These are phyloP conservation scores for Malassezia yamatoensis DNA, from an alignment of 1,284 basidiomycete genomes.

Conservation along the genomic window DNA sequence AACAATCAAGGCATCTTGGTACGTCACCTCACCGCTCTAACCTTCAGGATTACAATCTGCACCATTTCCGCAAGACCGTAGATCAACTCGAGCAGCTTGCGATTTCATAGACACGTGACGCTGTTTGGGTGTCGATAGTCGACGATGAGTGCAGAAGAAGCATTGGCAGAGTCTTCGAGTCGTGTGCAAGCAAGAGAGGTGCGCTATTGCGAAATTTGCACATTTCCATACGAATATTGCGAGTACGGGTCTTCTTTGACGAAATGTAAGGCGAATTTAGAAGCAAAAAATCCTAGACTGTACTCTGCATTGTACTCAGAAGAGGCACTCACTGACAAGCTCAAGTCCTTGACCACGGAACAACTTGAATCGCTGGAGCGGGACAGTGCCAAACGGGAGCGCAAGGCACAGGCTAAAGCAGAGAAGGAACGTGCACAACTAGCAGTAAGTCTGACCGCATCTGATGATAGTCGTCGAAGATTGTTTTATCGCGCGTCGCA, in stretches of 20 bases:
- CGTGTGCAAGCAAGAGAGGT: conserved; percentile 21
- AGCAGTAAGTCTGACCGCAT: conserved; percentile 11
- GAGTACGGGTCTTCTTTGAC: conserved; percentile 38
- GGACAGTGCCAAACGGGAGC: conserved; percentile 43
- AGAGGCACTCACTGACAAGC: conserved; percentile 36
- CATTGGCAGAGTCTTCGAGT: not conserved
- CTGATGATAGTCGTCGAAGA: conserved; percentile 23
- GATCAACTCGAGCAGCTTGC: conserved; percentile 46
- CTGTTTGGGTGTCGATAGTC: not conserved
- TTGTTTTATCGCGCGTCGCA: conserved; percentile 38
- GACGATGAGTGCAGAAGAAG: conserved; percentile 10
- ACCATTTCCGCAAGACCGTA: conserved; percentile 60
- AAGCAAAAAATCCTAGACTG: conserved; percentile 27
- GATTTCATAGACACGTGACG: conserved; percentile 8
- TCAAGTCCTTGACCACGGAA: conserved; percentile 38
- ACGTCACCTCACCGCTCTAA: conserved; percentile 2
- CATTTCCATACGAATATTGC: conserved; percentile 46
- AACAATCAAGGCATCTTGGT: conserved; percentile 63
- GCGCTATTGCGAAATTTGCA: conserved; percentile 40
- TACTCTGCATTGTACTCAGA: conserved; percentile 35
- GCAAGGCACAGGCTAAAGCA: conserved; percentile 43
- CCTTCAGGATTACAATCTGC: conserved; percentile 69
- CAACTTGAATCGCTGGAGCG: conserved; percentile 41
- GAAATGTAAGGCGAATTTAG: conserved; percentile 39
- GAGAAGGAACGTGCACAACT: conserved; percentile 37